Evolutionary conservation across 805 yeast genomes (phyloP), one percentile per base, ranked within the genome.

Genomic region (Spathaspora boniae): DNA sequence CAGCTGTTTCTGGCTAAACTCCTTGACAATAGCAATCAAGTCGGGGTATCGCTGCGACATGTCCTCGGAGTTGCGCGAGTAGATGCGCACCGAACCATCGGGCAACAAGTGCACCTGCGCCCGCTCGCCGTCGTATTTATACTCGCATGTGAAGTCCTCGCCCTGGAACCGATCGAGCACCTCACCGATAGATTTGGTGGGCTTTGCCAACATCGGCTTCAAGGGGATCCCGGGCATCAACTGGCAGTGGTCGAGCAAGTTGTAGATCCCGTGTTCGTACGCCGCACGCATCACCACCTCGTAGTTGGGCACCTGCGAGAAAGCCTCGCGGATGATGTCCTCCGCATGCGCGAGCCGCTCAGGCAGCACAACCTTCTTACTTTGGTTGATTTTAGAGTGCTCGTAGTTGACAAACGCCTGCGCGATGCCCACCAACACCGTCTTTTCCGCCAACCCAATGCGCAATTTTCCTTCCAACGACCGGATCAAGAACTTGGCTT

Each of bases 151-250:
- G 53, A 93, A 93, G 39, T 76, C 76, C 46, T 81, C 82, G 30
- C 81, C 87, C 45, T 83, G 84, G 55, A 93, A 89, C 38, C 95
- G 69, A 55, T 93, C 96, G 42, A 93, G 69, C 1, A 93, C 86
- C 54, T 93, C 98, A n/a, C 84, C 76, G 23, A 93, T 81, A 2
- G 96, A 76, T 53, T 93, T 91, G 0, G 98, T 91, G 2, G 98
- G 98, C 54, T 91, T 93, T 5, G 98, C 98, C 51, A 93, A 75
- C 98, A 93, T 93, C 1, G 98, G 98, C 54, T 89, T 91, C 48
- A 93, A 68, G 0, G 98, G 98, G 4, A 93, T 80, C 2, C 98
- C 98, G 0, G 98, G 96, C 7, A 82, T 79, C 42, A 93, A 64
- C 26, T 78, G 78, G 48, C 94, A 80, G 45, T 80, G 75, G 7